Evolutionary conservation across 176 grass and related monocot genomes (phyloP).

Genomic region (Neostapfia colusana): DNA sequence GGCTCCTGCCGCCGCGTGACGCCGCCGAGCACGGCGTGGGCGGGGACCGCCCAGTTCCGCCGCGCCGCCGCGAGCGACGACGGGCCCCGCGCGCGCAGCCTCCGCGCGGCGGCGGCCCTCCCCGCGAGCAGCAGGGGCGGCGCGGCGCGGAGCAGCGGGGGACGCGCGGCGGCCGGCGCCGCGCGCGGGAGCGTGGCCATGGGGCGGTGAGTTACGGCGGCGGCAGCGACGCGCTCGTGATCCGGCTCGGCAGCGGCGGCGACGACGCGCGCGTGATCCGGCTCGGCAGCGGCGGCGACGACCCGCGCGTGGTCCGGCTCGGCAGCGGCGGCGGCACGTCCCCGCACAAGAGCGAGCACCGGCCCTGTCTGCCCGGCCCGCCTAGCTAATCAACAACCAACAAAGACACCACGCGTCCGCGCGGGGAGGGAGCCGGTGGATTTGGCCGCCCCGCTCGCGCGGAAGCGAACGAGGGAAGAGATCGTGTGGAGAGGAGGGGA

Average conservation of each 20-base stretch:
- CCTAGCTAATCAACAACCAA: background rate
- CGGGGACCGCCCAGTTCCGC: constrained; percentile 40
- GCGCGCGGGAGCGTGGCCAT: constrained; percentile 54
- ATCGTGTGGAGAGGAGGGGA: constrained; percentile 54
- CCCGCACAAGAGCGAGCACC: background rate
- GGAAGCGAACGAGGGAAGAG: constrained; percentile 44
- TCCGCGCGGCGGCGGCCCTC: constrained; percentile 36
- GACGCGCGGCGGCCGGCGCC: constrained; percentile 27
- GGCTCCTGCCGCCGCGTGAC: constrained; percentile 5
- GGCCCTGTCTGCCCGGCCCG: background rate
- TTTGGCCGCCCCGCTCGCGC: background rate
- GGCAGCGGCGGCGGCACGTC: too few relatives aligned
- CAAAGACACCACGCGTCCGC: constrained; percentile 14
- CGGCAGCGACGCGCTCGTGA: background rate
- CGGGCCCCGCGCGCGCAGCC: constrained; percentile 39
- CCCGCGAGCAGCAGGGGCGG: constrained; percentile 58
- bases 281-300: constrained; percentile 2
- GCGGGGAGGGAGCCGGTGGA: background rate
- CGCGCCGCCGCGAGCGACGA: constrained; percentile 39
- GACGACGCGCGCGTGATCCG: constrained; percentile 14
- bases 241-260: constrained; percentile 21
- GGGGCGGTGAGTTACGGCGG: background rate
- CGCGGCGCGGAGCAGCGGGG: constrained; percentile 39
- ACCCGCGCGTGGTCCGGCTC: too few relatives aligned
- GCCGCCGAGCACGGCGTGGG: too few relatives aligned